Evolutionary conservation across 306 rosid species (phyloP).

Genomic region (Cucurbita pepo): DNA sequence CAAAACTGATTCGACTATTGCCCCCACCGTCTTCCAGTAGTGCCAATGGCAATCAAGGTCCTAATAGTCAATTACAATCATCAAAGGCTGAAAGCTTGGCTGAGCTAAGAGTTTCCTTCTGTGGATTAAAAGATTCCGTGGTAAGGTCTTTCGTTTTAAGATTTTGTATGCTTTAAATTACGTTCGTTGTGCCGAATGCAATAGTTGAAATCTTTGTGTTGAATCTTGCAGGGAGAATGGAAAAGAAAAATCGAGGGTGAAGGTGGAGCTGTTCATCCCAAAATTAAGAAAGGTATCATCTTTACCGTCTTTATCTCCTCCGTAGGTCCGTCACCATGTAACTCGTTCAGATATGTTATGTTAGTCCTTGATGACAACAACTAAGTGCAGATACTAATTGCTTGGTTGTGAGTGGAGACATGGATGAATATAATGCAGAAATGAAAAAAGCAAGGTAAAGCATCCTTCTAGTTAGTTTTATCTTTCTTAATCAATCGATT

Average conservation of each 20-base stretch:
- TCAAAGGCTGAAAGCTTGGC: conserved; percentile 38
- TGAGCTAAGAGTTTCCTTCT: conserved; percentile 54
- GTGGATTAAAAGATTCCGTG: conserved; percentile 43
- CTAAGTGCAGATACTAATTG: conserved; percentile 64
- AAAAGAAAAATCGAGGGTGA: conserved; percentile 41
- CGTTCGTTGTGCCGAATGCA: not conserved
- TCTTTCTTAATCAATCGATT: conserved; percentile 5
- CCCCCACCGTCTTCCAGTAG: conserved; percentile 32
- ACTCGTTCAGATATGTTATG: not conserved
- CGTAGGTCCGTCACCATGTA: not conserved
- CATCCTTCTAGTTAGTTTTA: conserved; percentile 7
- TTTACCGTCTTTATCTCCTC: not conserved
- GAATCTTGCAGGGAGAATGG: conserved; percentile 61
- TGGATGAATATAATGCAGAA: conserved; percentile 46
- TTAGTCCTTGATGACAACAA: conserved; percentile 3
- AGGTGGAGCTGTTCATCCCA: conserved; percentile 61
- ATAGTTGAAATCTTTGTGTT: not conserved
- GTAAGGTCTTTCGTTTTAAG: conserved; percentile 27
- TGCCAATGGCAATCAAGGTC: conserved; percentile 30
- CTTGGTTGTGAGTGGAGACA: conserved; percentile 61
- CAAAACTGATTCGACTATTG: conserved; percentile 52
- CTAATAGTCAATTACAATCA: conserved; percentile 31
- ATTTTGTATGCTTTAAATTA: not conserved
- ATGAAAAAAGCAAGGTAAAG: conserved; percentile 67
- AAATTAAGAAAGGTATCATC: conserved; percentile 64